Evolutionary conservation across 1,139 yeast species (phyloP).

Genomic region (Diutina siamensis): DNA sequence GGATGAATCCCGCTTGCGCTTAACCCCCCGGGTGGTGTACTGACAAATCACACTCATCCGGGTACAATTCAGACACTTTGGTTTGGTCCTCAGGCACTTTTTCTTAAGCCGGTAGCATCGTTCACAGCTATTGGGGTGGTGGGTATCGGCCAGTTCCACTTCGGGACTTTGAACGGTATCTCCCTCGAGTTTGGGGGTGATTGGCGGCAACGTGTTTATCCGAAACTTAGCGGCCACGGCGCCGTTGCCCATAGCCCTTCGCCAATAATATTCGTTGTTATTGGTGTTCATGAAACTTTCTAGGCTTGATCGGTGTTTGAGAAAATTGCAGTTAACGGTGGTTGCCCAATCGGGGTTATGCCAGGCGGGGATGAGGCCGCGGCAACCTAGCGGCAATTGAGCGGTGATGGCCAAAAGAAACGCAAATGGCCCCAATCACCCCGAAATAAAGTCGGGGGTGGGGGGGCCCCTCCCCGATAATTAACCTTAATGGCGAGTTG

Average conservation of each 20-base stretch:
- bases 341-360: not conserved
- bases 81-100: not conserved
- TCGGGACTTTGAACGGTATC: not conserved
- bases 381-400: too few species aligned
- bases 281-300: not conserved
- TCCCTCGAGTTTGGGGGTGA: not conserved
- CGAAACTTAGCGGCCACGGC: conserved; percentile 3
- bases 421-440: too few species aligned
- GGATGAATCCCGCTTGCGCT: not conserved
- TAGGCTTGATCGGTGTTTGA: not conserved
- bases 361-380: too few species aligned
- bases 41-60: not conserved
- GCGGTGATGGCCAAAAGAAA: too few species aligned
- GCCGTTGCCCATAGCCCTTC: conserved; percentile 2
- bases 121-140: conserved; percentile 2
- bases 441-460: too few species aligned
- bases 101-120: conserved; percentile 5
- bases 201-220: not conserved
- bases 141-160: not conserved
- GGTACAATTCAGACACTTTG: not conserved
- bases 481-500: too few species aligned
- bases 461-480: too few species aligned
- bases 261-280: conserved; percentile 1
- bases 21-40: not conserved
- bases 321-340: not conserved